Conservation (phyloP, 2,329 filamentous ascomycete genomes). For the Cladosporium colombiae region DNA sequence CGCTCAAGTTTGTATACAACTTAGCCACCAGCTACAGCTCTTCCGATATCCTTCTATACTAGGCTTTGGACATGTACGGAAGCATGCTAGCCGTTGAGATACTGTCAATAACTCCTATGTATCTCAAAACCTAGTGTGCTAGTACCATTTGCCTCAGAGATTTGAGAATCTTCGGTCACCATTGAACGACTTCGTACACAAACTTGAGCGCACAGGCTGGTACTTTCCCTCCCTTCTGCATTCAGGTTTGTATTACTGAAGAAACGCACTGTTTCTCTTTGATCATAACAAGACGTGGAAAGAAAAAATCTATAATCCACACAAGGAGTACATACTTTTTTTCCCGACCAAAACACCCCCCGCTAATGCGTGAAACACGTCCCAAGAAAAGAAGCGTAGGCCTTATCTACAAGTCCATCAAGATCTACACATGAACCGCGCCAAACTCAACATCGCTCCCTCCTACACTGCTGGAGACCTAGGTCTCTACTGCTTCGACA, state of each 20-base stretch:
- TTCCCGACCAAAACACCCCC: neutral
- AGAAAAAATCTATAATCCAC: neutral
- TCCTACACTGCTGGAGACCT: neutral
- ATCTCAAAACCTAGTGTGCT: no score
- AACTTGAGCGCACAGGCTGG: no score
- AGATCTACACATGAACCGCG: conserved; percentile 1
- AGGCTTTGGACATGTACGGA: no score
- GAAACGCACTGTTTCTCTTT: neutral
- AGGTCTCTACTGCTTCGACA: conserved; percentile 17
- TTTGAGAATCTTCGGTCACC: no score
- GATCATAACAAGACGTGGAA: neutral
- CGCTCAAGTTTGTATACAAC: no score
- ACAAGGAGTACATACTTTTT: conserved; percentile 8
- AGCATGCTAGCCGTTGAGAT: no score
- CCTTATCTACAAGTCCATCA: conserved; percentile 2
- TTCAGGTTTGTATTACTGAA: neutral
- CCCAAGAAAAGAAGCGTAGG: conserved; percentile 1
- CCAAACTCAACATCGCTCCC: neutral
- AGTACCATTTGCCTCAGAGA: no score
- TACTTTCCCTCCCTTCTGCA: neutral
- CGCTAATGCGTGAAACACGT: conserved; percentile 4
- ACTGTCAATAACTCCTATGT: no score
- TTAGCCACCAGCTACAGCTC: no score
- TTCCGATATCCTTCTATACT: no score
- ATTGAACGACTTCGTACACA: no score